phyloP scores from a whole-genome alignment of 331 rosid genomes.

The Telfairia occidentalis region DNA sequence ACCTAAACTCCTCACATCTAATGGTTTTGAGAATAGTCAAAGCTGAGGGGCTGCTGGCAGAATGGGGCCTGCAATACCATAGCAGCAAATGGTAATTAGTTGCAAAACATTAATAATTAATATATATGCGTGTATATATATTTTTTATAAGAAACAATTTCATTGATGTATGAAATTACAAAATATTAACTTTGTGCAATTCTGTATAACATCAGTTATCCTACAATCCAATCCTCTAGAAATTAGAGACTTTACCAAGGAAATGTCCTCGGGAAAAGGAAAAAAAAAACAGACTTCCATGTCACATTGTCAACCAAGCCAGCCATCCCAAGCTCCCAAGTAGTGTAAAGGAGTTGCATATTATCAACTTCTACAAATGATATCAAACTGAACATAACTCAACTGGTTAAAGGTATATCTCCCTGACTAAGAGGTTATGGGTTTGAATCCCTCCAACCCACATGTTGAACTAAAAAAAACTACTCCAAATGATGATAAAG shows the following conservation, averaged over 20 bases:
- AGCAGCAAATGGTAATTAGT: neutral
- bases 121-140: too few species aligned
- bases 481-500: too few species aligned
- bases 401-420: too few species aligned
- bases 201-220: neutral
- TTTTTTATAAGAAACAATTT: too few species aligned
- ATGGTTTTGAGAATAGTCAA: conserved; percentile 74
- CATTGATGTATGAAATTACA: too few species aligned
- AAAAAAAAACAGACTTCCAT: neutral
- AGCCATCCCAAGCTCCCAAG: too few species aligned
- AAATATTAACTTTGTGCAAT: neutral
- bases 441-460: too few species aligned
- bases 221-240: neutral
- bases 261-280: neutral
- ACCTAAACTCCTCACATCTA: conserved; percentile 16
- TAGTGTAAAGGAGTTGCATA: neutral
- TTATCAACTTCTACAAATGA: neutral
- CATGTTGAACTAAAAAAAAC: too few species aligned
- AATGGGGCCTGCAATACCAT: conserved; percentile 64
- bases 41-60: conserved; percentile 80
- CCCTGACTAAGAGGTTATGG: too few species aligned
- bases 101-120: neutral
- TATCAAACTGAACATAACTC: too few species aligned
- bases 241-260: neutral
- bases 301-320: too few species aligned